These are phyloP conservation scores for Nakazawaea populi DNA, from an alignment of 805 yeast genomes.

Conservation along the genomic window DNA sequence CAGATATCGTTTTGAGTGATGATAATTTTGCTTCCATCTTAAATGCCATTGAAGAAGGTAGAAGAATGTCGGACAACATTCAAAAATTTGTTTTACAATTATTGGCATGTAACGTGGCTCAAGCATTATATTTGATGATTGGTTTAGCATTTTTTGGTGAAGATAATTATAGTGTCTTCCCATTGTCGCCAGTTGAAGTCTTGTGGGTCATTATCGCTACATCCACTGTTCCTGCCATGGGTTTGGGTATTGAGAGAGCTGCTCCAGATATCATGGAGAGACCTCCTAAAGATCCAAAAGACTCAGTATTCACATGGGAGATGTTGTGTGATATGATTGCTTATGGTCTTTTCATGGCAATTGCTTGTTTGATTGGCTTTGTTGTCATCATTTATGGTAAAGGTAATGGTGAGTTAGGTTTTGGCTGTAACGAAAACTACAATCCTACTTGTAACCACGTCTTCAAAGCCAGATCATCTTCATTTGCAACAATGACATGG, in stretches of 20 bases:
- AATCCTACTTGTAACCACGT: conserved; percentile 51
- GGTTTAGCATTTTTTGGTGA: conserved; percentile 68
- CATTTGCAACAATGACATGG: conserved; percentile 84
- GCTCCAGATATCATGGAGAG: conserved; percentile 55
- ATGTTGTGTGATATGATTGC: conserved; percentile 62
- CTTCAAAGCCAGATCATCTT: conserved; percentile 68
- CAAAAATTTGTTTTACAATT: conserved; percentile 74
- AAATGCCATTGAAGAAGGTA: conserved; percentile 74
- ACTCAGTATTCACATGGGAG: conserved; percentile 59
- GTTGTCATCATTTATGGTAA: conserved; percentile 60
- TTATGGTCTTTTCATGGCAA: conserved; percentile 73
- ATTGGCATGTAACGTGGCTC: conserved; percentile 68
- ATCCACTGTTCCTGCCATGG: conserved; percentile 82
- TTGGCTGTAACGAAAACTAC: conserved; percentile 50
- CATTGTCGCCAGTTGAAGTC: conserved; percentile 74
- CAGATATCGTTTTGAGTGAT: conserved; percentile 71
- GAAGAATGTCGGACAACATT: conserved; percentile 73
- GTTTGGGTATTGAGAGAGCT: conserved; percentile 65
- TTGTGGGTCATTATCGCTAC: conserved; percentile 77
- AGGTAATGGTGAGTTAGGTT: conserved; percentile 63
- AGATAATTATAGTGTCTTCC: conserved; percentile 68
- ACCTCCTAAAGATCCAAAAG: conserved; percentile 54
- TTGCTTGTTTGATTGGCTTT: conserved; percentile 61
- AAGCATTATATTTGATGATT: conserved; percentile 60
- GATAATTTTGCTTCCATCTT: conserved; percentile 76